Percentiles rank a stretch among this genome's conserved stretches.
phyloP scores from a whole-genome alignment of 2,329 filamentous ascomycete species.

The Cladobotryum protrusum region DNA sequence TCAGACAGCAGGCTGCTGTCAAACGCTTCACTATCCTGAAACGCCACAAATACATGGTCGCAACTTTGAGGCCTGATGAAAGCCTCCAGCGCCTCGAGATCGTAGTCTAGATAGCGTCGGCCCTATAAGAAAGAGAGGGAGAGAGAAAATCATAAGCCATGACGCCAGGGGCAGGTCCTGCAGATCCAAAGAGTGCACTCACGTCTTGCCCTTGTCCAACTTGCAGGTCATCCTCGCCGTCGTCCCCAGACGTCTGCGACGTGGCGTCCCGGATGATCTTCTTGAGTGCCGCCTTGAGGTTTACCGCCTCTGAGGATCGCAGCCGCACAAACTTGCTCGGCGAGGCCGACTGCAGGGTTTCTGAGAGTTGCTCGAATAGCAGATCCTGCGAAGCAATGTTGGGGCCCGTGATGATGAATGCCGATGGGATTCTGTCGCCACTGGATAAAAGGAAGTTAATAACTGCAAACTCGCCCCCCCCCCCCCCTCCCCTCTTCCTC shows the following conservation, averaged over 20 bases:
- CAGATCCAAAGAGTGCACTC: constrained; percentile 17
- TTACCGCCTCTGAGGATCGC: constrained; percentile 64
- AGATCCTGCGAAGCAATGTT: constrained; percentile 70
- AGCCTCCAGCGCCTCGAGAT: constrained; percentile 63
- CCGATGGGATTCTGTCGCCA: constrained; percentile 54
- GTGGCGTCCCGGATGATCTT: constrained; percentile 65
- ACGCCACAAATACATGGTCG: constrained; percentile 60
- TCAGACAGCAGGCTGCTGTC: constrained; percentile 67
- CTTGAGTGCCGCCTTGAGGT: constrained; percentile 67
- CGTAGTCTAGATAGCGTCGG: constrained; percentile 67
- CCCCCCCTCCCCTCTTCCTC: no score
- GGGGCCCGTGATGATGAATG: constrained; percentile 70
- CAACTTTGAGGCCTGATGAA: constrained; percentile 49
- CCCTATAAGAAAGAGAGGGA: constrained; percentile 36
- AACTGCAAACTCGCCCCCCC: no score
- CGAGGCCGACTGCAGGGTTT: constrained; percentile 41
- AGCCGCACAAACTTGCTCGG: constrained; percentile 58
- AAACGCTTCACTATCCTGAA: constrained; percentile 80
- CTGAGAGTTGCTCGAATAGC: constrained; percentile 64
- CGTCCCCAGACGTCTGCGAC: constrained; percentile 38
- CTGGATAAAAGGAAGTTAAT: constrained; percentile 14
- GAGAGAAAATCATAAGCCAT: not conserved
- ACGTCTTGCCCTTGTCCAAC: constrained; percentile 42
- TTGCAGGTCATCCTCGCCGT: constrained; percentile 52
- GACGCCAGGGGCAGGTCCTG: not conserved